Conservation (phyloP, 1,284 basidiomycete genomes). For the Papiliotrema terrestris region DNA sequence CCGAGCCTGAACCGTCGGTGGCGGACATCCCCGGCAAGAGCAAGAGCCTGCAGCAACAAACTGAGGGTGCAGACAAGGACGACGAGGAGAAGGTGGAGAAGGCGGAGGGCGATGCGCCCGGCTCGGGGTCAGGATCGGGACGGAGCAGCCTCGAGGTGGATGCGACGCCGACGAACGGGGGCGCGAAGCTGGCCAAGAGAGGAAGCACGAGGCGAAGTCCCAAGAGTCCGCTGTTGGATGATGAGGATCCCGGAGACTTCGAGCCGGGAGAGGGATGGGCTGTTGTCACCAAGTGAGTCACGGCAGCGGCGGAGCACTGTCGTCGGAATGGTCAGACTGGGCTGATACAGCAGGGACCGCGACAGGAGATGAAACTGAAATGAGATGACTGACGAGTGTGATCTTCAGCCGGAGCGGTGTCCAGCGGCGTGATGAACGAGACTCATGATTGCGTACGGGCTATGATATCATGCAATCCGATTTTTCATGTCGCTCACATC, state of each 20-base stretch:
- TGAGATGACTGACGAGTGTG: background rate
- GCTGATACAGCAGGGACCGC: background rate
- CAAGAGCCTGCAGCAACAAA: background rate
- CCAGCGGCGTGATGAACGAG: background rate
- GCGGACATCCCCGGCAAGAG: slow-evolving; percentile 1
- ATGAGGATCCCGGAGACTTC: slow-evolving; percentile 47
- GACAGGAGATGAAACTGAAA: background rate
- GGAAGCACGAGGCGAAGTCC: slow-evolving; percentile 22
- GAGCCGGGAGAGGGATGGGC: slow-evolving; percentile 45
- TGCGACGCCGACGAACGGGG: background rate
- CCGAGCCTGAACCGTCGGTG: slow-evolving; percentile 6
- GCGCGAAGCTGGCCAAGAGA: slow-evolving; percentile 1
- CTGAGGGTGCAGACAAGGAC: background rate
- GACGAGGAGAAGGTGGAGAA: background rate
- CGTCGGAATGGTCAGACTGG: background rate
- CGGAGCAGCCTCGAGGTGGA: slow-evolving; percentile 5
- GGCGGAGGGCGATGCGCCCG: background rate
- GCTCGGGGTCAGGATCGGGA: background rate
- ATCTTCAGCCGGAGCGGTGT: background rate
- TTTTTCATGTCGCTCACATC: background rate
- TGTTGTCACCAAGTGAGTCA: slow-evolving; percentile 40
- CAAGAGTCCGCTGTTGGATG: slow-evolving; percentile 39
- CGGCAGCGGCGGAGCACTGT: background rate
- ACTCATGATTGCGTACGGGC: background rate
- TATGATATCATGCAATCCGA: background rate